Conservation (phyloP, 2,329 filamentous ascomycete genomes). For the Mycosphaerella sp. region DNA sequence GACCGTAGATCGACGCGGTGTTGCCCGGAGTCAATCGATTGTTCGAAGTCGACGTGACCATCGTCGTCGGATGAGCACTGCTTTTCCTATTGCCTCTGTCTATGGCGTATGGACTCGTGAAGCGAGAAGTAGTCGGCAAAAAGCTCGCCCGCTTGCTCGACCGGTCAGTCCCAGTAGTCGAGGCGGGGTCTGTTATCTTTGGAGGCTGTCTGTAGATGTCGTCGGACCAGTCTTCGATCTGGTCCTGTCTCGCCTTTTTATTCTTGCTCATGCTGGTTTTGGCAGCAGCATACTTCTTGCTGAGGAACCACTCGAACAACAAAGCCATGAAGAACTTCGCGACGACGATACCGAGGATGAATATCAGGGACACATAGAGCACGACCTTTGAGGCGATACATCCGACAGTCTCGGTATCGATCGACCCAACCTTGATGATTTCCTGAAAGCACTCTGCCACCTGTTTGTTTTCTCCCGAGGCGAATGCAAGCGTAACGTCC, state of each 20-base stretch:
- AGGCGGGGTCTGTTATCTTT: constrained; percentile 66
- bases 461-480: constrained; percentile 69
- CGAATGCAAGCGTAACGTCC: constrained; percentile 84
- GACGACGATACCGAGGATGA: constrained; percentile 84
- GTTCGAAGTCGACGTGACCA: constrained; percentile 81
- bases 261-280: constrained; percentile 80
- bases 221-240: constrained; percentile 97
- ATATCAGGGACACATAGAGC: constrained; percentile 82
- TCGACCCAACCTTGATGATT: constrained; percentile 90
- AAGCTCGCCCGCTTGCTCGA: constrained; percentile 80
- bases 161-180: constrained; percentile 52
- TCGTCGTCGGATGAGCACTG: constrained; percentile 69
- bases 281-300: constrained; percentile 72
- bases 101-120: constrained; percentile 80
- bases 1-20: constrained; percentile 64
- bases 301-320: constrained; percentile 94
- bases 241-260: constrained; percentile 75
- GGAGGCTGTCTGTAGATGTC: constrained; percentile 92
- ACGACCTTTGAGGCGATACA: constrained; percentile 98
- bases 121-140: constrained; percentile 87
- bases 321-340: constrained; percentile 85
- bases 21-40: constrained; percentile 58
- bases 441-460: constrained; percentile 83
- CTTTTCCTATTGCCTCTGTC: constrained; percentile 54
- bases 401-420: constrained; percentile 92